A percentile compares a stretch with the other conserved stretches of the same genome.
These are phyloP conservation scores for Kalmusia sp. DNA, from an alignment of 2,329 filamentous ascomycete genomes.

Conservation along the genomic window DNA sequence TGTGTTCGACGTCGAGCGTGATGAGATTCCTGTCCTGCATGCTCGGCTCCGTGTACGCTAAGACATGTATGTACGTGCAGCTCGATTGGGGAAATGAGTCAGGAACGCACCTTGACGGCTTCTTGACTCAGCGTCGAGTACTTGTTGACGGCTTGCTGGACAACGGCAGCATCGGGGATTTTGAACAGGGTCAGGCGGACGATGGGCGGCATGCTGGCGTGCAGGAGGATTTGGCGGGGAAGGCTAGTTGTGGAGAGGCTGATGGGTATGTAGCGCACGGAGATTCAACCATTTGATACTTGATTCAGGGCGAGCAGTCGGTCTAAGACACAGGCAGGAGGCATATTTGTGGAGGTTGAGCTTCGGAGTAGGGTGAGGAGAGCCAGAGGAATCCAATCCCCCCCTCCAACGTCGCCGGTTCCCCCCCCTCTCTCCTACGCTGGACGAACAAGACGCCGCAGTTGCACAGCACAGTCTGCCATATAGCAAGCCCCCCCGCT, in stretches of 20 bases:
- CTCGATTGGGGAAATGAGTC: slow-evolving; percentile 3
- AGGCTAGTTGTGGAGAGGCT: background rate
- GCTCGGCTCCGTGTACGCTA: too few species aligned
- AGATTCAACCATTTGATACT: too few species aligned
- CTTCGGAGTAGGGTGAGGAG: slow-evolving; percentile 30
- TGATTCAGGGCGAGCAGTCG: too few species aligned
- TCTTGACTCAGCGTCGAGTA: slow-evolving; percentile 42
- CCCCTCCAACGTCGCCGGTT: slow-evolving; percentile 22
- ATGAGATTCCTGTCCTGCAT: too few species aligned
- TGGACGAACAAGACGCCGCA: too few species aligned
- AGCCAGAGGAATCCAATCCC: slow-evolving; percentile 21
- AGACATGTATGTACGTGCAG: background rate
- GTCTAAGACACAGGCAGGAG: background rate
- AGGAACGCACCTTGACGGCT: slow-evolving; percentile 42
- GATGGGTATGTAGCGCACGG: background rate
- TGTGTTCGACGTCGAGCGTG: too few species aligned
- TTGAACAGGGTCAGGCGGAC: slow-evolving; percentile 48
- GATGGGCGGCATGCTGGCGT: slow-evolving; percentile 39
- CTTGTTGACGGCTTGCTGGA: slow-evolving; percentile 39
- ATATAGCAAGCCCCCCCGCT: background rate
- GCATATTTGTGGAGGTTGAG: slow-evolving; percentile 13
- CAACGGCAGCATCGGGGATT: slow-evolving; percentile 34
- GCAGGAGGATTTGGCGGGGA: background rate
- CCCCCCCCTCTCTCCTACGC: slow-evolving; percentile 24
- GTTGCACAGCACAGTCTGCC: background rate